Base-by-base conservation (phyloP, 345 rosid species). In the Bruguiera sexangula region DNA sequence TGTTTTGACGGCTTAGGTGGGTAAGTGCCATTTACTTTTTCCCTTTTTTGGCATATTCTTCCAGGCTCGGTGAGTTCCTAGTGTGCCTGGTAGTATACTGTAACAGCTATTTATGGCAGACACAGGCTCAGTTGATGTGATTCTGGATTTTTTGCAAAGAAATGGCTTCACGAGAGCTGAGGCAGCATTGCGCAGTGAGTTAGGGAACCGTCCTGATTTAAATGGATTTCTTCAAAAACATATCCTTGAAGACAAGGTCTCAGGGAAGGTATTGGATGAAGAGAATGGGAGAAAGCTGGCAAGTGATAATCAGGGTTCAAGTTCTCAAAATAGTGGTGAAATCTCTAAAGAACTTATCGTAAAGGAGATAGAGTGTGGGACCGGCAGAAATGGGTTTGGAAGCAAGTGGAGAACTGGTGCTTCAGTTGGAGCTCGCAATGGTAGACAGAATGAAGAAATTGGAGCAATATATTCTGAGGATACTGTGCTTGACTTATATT, bases 181-280 rank as follows among this genome's bases (percentile, higher is more conserved):
- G 86, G 93, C 92, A 63, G 98, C 99, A 70, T 78, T 96, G 76
- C 94, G 91, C 60, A 76, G 90, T 72, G 99, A 96, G 92, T 88
- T 96, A 2, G 69, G 61, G 51, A 81, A 72, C 78, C 85, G 60
- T 31, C 85, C 94, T 74, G 98, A 95, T 82, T 78, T 90, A 61
- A 92, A 87, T 81, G 91, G 87, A 13, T 81, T 89, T 53, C 83
- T 90, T 80, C 83, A 83, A 73, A 96, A 80, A 39, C 91, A 87
- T 64, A 69, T 58, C 31, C 73, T 90, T 4, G 94, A 79, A 71
- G 89, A 82, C 29, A 84, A 86, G 73, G 85, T 79, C 20, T 69
- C 77, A 9, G 76, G 80, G 30, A 82, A 74, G 60, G 78, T 68
- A 22, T 71, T 73, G 21, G 76, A 68, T 27, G 87, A 80, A 50